Conservation (phyloP, 257 asterid species). For the Rehmannia glutinosa region DNA sequence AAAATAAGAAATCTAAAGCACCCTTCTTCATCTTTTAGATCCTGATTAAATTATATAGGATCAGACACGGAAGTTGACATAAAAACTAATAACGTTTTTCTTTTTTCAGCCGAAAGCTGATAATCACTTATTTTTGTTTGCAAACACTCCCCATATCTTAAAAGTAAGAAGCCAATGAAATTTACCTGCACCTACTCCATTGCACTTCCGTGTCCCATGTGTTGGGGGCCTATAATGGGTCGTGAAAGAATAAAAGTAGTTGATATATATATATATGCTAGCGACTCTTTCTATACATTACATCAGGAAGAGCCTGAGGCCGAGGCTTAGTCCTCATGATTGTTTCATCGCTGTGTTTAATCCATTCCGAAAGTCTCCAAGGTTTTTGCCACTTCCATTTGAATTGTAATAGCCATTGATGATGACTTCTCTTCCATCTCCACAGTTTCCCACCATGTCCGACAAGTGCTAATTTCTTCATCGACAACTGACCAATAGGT, state of each 20-base stretch:
- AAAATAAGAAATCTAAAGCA: no score
- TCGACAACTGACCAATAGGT: slow-evolving; percentile 81
- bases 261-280: slow-evolving; percentile 45
- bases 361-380: slow-evolving; percentile 95
- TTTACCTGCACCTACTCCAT: slow-evolving; percentile 46
- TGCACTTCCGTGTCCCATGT: slow-evolving; percentile 28
- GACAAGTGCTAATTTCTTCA: slow-evolving; percentile 81
- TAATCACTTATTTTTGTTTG: no score
- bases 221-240: slow-evolving; percentile 25
- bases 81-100: no score
- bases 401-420: slow-evolving; percentile 96
- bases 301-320: slow-evolving; percentile 68
- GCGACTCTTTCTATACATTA: slow-evolving; percentile 63
- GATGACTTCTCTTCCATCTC: slow-evolving; percentile 99
- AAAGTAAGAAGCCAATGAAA: background rate
- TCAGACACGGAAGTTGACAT: no score
- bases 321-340: slow-evolving; percentile 85
- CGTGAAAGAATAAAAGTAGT: slow-evolving; percentile 19
- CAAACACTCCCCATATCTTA: no score
- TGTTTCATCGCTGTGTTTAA: slow-evolving; percentile 95
- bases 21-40: no score
- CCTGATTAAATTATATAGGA: no score
- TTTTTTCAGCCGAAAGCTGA: no score
- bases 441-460: slow-evolving; percentile 96
- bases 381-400: slow-evolving; percentile 99